These are phyloP conservation scores for Trapa bicornis DNA, from an alignment of 345 rosid genomes.

Conservation along the genomic window DNA sequence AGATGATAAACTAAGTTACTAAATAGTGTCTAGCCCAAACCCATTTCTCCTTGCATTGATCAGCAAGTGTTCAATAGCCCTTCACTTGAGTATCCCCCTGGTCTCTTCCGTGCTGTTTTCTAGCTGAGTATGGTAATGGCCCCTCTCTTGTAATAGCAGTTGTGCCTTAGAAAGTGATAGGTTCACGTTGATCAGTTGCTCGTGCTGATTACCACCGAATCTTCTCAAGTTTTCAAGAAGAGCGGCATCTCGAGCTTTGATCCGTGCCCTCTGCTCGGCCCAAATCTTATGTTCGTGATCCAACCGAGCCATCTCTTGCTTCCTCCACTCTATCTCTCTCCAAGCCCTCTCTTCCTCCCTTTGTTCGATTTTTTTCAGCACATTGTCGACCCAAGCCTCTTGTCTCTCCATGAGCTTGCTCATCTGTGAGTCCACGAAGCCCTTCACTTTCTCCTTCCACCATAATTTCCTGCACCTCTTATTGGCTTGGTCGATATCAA, in stretches of 20 bases:
- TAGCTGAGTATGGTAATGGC: background rate
- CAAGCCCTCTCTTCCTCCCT: slow-evolving; percentile 34
- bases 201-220: slow-evolving; percentile 8
- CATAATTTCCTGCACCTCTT: slow-evolving; percentile 13
- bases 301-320: slow-evolving; percentile 30
- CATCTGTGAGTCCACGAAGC: slow-evolving; percentile 31
- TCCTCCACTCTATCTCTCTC: slow-evolving; percentile 44
- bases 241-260: slow-evolving; percentile 37
- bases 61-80: slow-evolving; percentile 18
- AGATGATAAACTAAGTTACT: background rate
- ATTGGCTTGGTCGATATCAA: slow-evolving; percentile 1
- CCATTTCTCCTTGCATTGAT: too few relatives aligned
- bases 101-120: slow-evolving; percentile 12
- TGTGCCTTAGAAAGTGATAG: background rate
- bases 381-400: slow-evolving; percentile 51
- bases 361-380: slow-evolving; percentile 37
- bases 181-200: slow-evolving; percentile 1
- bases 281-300: slow-evolving; percentile 32
- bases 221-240: slow-evolving; percentile 33
- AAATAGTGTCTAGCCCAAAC: too few relatives aligned
- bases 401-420: slow-evolving; percentile 34
- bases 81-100: slow-evolving; percentile 21
- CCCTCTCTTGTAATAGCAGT: background rate
- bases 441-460: slow-evolving; percentile 37
- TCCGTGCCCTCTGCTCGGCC: slow-evolving; percentile 42